Evolutionary conservation across 139 green algal genomes (phyloP).

Genomic region (Picochlorum sp.): DNA sequence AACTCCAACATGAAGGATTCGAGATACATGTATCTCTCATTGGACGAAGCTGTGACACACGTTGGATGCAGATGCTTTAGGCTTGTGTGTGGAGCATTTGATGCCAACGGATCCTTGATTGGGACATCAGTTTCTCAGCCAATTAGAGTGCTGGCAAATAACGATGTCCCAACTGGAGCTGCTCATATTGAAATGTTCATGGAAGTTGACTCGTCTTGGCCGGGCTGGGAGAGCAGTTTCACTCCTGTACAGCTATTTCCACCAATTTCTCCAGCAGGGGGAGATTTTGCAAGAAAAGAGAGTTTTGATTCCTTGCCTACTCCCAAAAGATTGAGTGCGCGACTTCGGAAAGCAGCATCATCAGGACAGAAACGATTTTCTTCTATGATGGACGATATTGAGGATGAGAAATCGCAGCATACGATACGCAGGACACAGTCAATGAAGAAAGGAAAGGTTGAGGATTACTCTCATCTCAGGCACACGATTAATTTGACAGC

Average conservation of each 20-base stretch:
- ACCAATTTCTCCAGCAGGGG: too few relatives aligned
- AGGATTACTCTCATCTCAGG: too few relatives aligned
- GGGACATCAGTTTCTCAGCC: slow-evolving; percentile 34
- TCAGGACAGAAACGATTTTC: too few relatives aligned
- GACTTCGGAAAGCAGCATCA: too few relatives aligned
- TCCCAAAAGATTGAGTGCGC: too few relatives aligned
- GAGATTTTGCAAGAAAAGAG: too few relatives aligned
- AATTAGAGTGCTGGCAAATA: slow-evolving; percentile 58
- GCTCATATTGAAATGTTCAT: slow-evolving; percentile 31
- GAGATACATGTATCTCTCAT: slow-evolving; percentile 47
- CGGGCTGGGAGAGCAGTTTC: slow-evolving; percentile 3
- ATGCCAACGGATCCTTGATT: slow-evolving; percentile 10
- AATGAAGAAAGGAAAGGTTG: too few relatives aligned
- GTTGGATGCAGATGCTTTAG: slow-evolving; percentile 33
- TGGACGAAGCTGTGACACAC: slow-evolving; percentile 64
- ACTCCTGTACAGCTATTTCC: background rate
- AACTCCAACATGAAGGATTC: slow-evolving; percentile 37
- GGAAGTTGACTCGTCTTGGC: background rate
- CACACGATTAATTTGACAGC: too few relatives aligned
- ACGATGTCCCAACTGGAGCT: slow-evolving; percentile 52
- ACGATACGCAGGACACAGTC: too few relatives aligned
- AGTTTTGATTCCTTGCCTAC: too few relatives aligned
- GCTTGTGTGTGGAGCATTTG: slow-evolving; percentile 25
- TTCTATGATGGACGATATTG: too few relatives aligned
- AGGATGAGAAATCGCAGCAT: too few relatives aligned